Base-by-base conservation (phyloP, 441 rosid species). In the Euphorbia schlechtendalii region DNA sequence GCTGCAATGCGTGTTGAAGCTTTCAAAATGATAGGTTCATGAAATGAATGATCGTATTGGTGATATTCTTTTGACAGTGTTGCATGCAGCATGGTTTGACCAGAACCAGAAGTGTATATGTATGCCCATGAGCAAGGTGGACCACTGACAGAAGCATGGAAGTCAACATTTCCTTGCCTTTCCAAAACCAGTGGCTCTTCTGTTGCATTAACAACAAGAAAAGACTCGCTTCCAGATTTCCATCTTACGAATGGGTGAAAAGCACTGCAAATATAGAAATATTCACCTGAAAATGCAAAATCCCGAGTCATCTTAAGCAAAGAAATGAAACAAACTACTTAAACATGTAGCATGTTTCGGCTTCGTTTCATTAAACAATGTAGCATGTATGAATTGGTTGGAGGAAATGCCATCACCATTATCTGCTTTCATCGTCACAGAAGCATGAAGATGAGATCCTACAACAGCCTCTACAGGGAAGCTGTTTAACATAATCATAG, bases 401-500 rank as follows among this genome's bases (percentile, higher is more conserved):
- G 60, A 69, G 63, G 40, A 71, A 53, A 43, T 32, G 60, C 49
- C 57, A 71, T 72, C 69, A 93, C 99, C 99, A 79, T 86, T 84
- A 69, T 80, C 74, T 60, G 90, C 75, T 76, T 83, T 87, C 92
- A 94, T 77, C 41, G 96, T 86, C 65, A 94, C 92, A 68, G 96
- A 92, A 67, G 94, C 92, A 75, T 74, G 74, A 69, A 94, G 84
- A 78, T 83, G 79, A 58, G 97, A 87, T 79, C 97, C 90, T 51
- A 90, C 84, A 71, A 84, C 86, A 64, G 87, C 81, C 88, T 94
- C 96, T 51, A 90, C 96, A 41, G 93, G 94, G 68, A 89, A 87
- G 71, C 82, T 76, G 69, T 77, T 94, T 69, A 86, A 79, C 96
- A 94, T 87, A 69, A 79, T 78, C 94, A 94, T 76, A 53, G 85